These are phyloP conservation scores for Papiliotrema flavescens DNA, from an alignment of 1,284 basidiomycete genomes.

Conservation along the genomic window DNA sequence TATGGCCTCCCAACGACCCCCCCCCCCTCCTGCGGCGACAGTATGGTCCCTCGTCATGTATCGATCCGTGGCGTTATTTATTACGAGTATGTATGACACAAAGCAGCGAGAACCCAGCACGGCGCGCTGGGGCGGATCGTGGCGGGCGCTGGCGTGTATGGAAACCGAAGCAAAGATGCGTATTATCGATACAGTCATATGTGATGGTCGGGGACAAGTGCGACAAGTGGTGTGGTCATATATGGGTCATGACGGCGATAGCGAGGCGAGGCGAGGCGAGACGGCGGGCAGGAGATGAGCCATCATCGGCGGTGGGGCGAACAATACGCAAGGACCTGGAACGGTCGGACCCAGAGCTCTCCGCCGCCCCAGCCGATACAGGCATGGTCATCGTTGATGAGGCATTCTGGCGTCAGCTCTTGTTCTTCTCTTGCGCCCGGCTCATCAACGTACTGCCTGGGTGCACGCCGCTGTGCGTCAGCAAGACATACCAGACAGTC, in stretches of 20 bases:
- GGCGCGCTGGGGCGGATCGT: too few species aligned
- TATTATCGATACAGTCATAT: neutral
- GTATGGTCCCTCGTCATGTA: too few species aligned
- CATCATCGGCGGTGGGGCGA: conserved; percentile 8
- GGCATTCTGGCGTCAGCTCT: conserved; percentile 25
- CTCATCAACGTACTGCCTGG: conserved; percentile 34
- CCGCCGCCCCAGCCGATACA: conserved; percentile 44
- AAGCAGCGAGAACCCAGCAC: too few species aligned
- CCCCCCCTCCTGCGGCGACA: too few species aligned
- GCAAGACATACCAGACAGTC: neutral
- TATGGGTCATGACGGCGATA: neutral
- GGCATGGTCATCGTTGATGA: conserved; percentile 42
- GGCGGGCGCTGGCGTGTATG: too few species aligned
- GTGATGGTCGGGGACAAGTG: neutral
- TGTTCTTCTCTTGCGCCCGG: neutral
- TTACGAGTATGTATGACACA: too few species aligned
- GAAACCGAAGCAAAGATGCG: neutral
- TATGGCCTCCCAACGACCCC: too few species aligned
- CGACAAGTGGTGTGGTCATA: neutral
- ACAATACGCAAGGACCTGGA: conserved; percentile 38
- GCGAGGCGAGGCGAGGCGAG: neutral
- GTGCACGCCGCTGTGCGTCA: conserved; percentile 32
- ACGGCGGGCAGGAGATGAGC: neutral
- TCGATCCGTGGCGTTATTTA: too few species aligned
- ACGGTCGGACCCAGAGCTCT: conserved; percentile 45